Base-by-base conservation (phyloP, 2,329 filamentous ascomycete species). In the Pseudocercospora eumusae region DNA sequence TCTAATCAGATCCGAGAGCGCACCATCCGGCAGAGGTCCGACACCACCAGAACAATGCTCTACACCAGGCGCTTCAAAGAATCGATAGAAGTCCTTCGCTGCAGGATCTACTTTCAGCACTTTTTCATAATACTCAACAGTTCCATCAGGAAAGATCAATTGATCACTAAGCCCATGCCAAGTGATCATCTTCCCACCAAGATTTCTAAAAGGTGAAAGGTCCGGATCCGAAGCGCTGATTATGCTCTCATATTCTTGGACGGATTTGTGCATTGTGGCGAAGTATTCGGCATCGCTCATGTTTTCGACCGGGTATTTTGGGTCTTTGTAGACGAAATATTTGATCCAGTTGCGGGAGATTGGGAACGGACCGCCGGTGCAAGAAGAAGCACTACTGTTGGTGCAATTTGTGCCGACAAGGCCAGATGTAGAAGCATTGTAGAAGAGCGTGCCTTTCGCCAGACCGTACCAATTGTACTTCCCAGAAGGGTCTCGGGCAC, bases 81-180 rank as follows among this genome's bases (percentile, higher is more conserved):
- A 70, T 6, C 76, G 74, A 57, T 74, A 79, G 61, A 71, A 79
- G 31, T 76, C 73, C 3, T 61, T 52, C 0, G 70, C 69, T 1
- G 69, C 36, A 0, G 71, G 61, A 53, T 75, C 73, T 2, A 67
- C 33, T 1, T 63, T 67, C 18, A 68, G 55, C 0, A 78, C 76
- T 6, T 68, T 62, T 6, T 74, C 57, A 61, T 79, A 79, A 65
- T 80, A 80, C 23, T 75, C 57, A 2, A 64, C 62, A 0, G 74
- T 77, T 2, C 77, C 75, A 8, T 73, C 70, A 1, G 74, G 69
- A 21, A 70, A 68, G 60, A 81, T 79, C 11, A 78, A 62, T 20
- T 74, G 62, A 62, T 80, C 77, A 2, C 71, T 72, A 6, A 77
- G 63, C 0, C 79, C 79, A 56, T 81, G 78, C 74, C 75, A 81